Percentiles rank a stretch among this genome's conserved stretches.
Conservation (phyloP, 139 green algal species). For the Chlorella ohadii region DNA sequence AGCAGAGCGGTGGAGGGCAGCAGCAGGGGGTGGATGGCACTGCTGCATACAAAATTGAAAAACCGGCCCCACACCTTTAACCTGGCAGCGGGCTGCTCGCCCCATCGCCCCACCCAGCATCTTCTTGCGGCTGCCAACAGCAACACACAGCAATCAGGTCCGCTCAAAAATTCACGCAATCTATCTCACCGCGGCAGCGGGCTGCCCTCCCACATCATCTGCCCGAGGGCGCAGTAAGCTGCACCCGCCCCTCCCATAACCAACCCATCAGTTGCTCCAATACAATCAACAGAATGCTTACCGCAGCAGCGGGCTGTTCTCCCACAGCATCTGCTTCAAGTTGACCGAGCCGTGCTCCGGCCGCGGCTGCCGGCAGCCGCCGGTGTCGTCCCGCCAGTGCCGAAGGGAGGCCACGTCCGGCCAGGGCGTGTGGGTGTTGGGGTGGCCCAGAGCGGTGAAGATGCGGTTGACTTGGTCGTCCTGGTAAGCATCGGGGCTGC, state of each 20-base stretch:
- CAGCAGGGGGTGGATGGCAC: too few species aligned
- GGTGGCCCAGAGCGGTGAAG: constrained; percentile 61
- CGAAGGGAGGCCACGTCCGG: constrained; percentile 57
- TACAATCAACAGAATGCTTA: too few species aligned
- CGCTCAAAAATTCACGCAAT: too few species aligned
- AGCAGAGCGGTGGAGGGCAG: too few species aligned
- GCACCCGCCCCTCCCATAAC: background rate
- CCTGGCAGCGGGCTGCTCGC: too few species aligned
- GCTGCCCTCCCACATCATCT: constrained; percentile 40
- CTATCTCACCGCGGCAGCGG: constrained; percentile 13
- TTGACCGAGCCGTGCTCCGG: constrained; percentile 32
- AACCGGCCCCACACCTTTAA: too few species aligned
- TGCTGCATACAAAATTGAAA: too few species aligned
- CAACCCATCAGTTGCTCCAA: too few species aligned
- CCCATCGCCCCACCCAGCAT: too few species aligned
- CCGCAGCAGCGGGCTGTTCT: constrained; percentile 48
- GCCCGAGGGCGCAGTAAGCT: background rate
- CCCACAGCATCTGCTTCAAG: constrained; percentile 35
- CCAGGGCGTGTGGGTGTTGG: constrained; percentile 50
- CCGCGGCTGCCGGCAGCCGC: constrained; percentile 44
- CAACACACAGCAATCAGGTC: too few species aligned
- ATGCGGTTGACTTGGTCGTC: constrained; percentile 64
- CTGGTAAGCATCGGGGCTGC: constrained; percentile 61
- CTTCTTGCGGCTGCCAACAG: too few species aligned
- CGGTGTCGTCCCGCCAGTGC: constrained; percentile 72